Evolutionary conservation across 805 yeast species (phyloP), one percentile per base, ranked within the genome.

Genomic region (Candida methanosorbosa): DNA sequence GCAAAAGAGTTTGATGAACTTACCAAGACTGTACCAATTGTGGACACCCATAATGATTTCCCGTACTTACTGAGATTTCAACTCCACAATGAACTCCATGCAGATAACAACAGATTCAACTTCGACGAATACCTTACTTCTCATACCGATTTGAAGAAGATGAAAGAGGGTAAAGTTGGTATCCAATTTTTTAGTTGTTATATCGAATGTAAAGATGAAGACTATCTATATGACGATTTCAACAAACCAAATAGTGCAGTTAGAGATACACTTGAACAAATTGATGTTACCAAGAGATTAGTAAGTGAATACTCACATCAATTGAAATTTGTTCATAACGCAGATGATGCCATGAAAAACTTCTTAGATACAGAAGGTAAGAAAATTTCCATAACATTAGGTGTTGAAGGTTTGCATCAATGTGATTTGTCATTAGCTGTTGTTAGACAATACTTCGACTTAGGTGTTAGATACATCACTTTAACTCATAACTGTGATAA

Each of bases 401-500:
- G 75, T 8, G 66, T 68, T 13, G 77, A 70, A 47, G 75, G 75
- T 3, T 47, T 70, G 24, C 76, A 70, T 44, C 75, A 68, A 48
- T 55, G 60, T 19, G 77, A 68, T 40, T 40, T 61, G 4, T 67
- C 75, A 1, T 39, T 69, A 15, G 72, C 62, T n/a, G 70, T 67
- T 9, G 46, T 70, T 22, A 56, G 76, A 41, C 61, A 57, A 45
- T 70, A 63, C 42, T 62, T 46, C 43, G 69, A 65, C 7, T 41
- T 70, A 21, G 75, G 76, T 12, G 70, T 69, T 9, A 45, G 75
- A 22, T 70, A 70, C 46, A 65, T 68, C 32, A 70, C 76, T 0
- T 44, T 70, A 38, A 70, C 75, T 1, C 75, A 70, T 38, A 70
- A 70, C 44, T 68, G 75, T 48, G 73, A 69, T 43, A 70, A 70